Conservation (phyloP, 164 flowering plant species). For the Stephania cephalantha region DNA sequence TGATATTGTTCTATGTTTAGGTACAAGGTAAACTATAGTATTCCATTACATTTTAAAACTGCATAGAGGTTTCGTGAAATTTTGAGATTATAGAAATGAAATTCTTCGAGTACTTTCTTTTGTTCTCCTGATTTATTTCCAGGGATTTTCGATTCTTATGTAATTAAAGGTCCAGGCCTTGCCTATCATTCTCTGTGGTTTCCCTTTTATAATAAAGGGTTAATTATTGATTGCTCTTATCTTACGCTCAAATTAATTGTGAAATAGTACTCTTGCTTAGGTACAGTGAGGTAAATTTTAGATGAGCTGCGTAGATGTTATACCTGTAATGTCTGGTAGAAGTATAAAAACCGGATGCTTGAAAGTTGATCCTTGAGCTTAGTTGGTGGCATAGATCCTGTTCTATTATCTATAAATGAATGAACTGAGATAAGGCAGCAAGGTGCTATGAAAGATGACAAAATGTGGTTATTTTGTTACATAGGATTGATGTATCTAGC, state of each 20-base stretch:
- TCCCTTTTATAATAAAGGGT: not conserved
- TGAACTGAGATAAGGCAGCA: too few relatives aligned
- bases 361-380: not conserved
- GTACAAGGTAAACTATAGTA: conserved; percentile 64
- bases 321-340: not conserved
- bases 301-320: not conserved
- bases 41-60: not conserved
- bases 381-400: not conserved
- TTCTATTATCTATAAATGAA: not conserved
- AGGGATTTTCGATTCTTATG: not conserved
- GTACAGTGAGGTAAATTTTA: not conserved
- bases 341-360: not conserved
- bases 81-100: not conserved
- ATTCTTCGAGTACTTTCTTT: not conserved
- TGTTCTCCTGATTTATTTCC: not conserved
- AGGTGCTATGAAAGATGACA: too few relatives aligned
- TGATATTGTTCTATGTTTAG: conserved; percentile 84
- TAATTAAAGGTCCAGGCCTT: not conserved
- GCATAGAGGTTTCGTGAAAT: not conserved
- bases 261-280: not conserved
- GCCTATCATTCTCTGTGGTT: not conserved
- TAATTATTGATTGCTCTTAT: not conserved
- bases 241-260: not conserved
- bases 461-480: too few relatives aligned
- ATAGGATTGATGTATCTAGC: too few relatives aligned